Base-by-base conservation (phyloP, 164 flowering plant species). In the Cinnamomum micranthum region DNA sequence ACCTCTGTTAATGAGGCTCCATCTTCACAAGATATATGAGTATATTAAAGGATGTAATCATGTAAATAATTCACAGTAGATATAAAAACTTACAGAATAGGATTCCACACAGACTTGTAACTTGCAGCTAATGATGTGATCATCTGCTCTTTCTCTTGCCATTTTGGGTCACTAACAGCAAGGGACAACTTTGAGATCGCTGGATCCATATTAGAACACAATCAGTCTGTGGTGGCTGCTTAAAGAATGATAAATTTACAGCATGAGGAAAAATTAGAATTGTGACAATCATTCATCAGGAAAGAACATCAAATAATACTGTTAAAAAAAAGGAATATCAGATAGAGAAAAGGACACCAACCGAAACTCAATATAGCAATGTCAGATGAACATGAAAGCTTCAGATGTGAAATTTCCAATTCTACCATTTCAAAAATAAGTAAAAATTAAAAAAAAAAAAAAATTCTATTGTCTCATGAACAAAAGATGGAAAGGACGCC, bases 121-220 rank as follows among this genome's bases (percentile, higher is more conserved):
- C 75, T 87, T 27, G 41, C 78, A 87, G 88, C 72, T 75, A 88
- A 71, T 72, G 90, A 85, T 68, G 76, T 75, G 71, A 94, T 94
- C 71, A 65, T 74, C 78, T 88, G 88, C 70, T 80, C 88, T 78
- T 77, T 86, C 72, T 77, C 78, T 52, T 76, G 77, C 98, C 97
- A 94, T 65, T 82, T 52, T 10, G 86, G 75, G n/a, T 89, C 94
- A 82, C 64, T 74, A 79, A 90, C 85, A 9, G 81, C 81, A 79
- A 92, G 77, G 77, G 80, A 78, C 80, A 91, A 70, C 83, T 89
- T 90, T 77, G 85, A 82, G 74, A 82, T 63, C 15, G 84, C 95
- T 91, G 78, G 60, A 74, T 50, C 41, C 63, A 65, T 15, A 35
- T 67, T 67, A 19, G 11, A 31, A 74, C 24, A 28, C 63, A 65